Conservation (phyloP, 495 filamentous ascomycete genomes). For the Penicillium simplicissimum region DNA sequence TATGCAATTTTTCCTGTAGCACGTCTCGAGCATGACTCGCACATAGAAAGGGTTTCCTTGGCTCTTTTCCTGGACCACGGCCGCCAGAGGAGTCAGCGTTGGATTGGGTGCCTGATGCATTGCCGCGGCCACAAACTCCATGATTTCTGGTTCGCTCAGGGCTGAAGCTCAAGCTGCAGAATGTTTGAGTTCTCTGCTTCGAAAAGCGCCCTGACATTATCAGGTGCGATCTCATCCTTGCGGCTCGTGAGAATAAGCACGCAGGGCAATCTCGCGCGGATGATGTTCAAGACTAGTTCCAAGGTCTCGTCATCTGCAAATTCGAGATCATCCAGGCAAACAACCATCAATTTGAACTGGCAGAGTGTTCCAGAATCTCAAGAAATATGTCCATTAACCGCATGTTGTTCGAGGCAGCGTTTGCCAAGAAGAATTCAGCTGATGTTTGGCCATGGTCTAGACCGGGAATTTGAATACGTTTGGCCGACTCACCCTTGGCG, state of each 20-base stretch:
- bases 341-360: conserved; percentile 74
- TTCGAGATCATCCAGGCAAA: conserved; percentile 84
- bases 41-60: conserved; percentile 86
- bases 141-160: conserved; percentile 71
- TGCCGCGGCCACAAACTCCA: conserved; percentile 74
- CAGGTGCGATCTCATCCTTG: conserved; percentile 42
- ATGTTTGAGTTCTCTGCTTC: conserved; percentile 47
- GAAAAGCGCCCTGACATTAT: conserved; percentile 43
- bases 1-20: conserved; percentile 80
- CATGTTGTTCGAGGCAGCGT: conserved; percentile 70
- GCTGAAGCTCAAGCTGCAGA: conserved; percentile 64
- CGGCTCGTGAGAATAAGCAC: conserved; percentile 65
- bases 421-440: conserved; percentile 69
- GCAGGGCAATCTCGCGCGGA: conserved; percentile 71
- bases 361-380: conserved; percentile 79
- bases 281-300: conserved; percentile 74
- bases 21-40: conserved; percentile 85
- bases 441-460: conserved; percentile 54
- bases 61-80: conserved; percentile 80
- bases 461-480: conserved; percentile 36
- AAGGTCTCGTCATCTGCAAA: conserved; percentile 83
- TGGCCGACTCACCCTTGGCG: conserved; percentile 37
- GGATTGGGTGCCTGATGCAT: conserved; percentile 53
- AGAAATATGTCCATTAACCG: conserved; percentile 81
- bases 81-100: conserved; percentile 48